A percentile compares a stretch with the other conserved stretches of the same genome.
phyloP scores from a whole-genome alignment of 331 rosid species.

The Malus hybrid region DNA sequence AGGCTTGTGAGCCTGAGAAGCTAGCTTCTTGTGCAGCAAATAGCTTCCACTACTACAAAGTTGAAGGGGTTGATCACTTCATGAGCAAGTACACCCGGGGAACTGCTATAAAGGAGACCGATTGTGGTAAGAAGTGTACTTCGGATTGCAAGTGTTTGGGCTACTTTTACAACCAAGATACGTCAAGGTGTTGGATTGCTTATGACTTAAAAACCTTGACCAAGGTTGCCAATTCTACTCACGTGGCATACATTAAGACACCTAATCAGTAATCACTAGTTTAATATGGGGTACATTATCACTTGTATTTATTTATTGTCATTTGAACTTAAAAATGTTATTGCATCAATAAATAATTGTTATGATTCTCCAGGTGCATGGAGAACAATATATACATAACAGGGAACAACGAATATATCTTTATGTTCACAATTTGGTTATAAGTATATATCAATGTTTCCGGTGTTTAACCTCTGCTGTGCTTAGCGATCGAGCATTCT shows the following conservation, averaged over 20 bases:
- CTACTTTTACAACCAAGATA: slow-evolving; percentile 41
- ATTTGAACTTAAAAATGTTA: neutral
- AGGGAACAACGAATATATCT: too few species aligned
- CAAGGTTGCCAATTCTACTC: slow-evolving; percentile 35
- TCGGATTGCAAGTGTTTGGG: slow-evolving; percentile 65
- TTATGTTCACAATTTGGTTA: too few species aligned
- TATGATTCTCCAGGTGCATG: too few species aligned
- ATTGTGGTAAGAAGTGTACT: slow-evolving; percentile 41
- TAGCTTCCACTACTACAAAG: slow-evolving; percentile 35
- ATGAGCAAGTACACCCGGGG: slow-evolving; percentile 39
- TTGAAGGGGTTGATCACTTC: slow-evolving; percentile 59
- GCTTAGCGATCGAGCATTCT: too few species aligned
- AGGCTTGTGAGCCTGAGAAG: slow-evolving; percentile 29
- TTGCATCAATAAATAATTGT: too few species aligned
- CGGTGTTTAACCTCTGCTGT: too few species aligned
- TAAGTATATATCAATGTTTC: too few species aligned
- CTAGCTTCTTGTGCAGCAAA: slow-evolving; percentile 26
- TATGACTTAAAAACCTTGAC: slow-evolving; percentile 52
- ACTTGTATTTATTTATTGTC: neutral
- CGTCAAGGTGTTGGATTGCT: slow-evolving; percentile 51
- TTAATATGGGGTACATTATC: neutral
- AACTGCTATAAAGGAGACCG: slow-evolving; percentile 23
- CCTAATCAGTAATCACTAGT: slow-evolving; percentile 19
- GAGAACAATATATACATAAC: too few species aligned
- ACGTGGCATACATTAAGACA: slow-evolving; percentile 52